phyloP scores from a whole-genome alignment of 371 early-diverging fungal genomes.

The Cokeromyces recurvatus region DNA sequence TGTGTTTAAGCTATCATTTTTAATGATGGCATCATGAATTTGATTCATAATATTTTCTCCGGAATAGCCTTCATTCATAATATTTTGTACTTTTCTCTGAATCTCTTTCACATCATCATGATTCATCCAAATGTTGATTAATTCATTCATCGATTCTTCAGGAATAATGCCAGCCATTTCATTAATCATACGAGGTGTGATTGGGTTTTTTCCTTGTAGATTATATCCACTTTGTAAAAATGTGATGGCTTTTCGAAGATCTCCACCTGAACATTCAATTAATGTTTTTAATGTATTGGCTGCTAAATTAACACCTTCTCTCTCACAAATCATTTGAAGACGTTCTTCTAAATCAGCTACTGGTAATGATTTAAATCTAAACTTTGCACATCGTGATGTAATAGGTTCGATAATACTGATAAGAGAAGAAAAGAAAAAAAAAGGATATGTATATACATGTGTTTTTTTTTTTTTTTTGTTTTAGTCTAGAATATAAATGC shows the following conservation, averaged over 20 bases:
- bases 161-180: conserved; percentile 84
- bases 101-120: conserved; percentile 35
- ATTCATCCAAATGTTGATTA: conserved; percentile 51
- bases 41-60: conserved; percentile 71
- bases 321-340: conserved; percentile 59
- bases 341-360: conserved; percentile 47
- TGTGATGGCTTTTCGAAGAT: conserved; percentile 91
- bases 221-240: conserved; percentile 83
- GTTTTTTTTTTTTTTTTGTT: too few relatives aligned
- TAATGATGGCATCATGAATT: conserved; percentile 52
- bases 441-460: not conserved
- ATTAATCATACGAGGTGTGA: conserved; percentile 56
- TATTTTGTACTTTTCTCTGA: conserved; percentile 39
- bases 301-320: conserved; percentile 61
- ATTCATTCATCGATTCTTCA: conserved; percentile 44
- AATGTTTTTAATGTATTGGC: conserved; percentile 70
- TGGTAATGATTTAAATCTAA: conserved; percentile 87
- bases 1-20: conserved; percentile 55
- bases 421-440: too few relatives aligned
- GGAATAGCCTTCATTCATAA: conserved; percentile 73
- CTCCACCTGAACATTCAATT: conserved; percentile 80
- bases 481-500: too few relatives aligned
- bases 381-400: conserved; percentile 94
- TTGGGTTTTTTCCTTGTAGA: conserved; percentile 43
- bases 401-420: conserved; percentile 96